These are phyloP conservation scores for Helichrysum umbraculigerum DNA, from an alignment of 129 eudicot species.

Conservation along the genomic window DNA sequence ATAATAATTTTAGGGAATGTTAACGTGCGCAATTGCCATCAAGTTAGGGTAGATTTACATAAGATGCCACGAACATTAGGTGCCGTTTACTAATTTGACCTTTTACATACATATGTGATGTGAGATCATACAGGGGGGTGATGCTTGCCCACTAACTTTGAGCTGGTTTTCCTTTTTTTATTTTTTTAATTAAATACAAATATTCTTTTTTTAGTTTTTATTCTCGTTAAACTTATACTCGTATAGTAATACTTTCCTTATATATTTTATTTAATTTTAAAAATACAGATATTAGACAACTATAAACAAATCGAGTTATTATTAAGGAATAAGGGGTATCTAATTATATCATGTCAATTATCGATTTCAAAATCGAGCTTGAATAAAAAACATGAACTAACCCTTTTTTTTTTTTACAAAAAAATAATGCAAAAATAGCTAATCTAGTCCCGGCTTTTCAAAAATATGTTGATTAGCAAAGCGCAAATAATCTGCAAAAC, in stretches of 20 bases:
- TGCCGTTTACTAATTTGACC: slow-evolving; percentile 42
- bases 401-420: too few species aligned
- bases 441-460: too few species aligned
- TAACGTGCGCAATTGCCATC: slow-evolving; percentile 22
- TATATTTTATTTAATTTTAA: too few species aligned
- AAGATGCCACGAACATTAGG: slow-evolving; percentile 27
- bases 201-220: too few species aligned
- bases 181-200: slow-evolving; percentile 1
- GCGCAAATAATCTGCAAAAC: too few species aligned
- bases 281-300: neutral
- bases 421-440: too few species aligned
- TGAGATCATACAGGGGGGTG: slow-evolving; percentile 34
- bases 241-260: too few species aligned
- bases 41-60: slow-evolving; percentile 6
- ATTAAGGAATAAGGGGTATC: too few species aligned
- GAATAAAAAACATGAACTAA: too few species aligned
- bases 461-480: too few species aligned
- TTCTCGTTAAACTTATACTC: too few species aligned
- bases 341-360: neutral
- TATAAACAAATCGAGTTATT: neutral
- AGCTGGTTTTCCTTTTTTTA: slow-evolving; percentile 36
- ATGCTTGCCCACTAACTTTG: slow-evolving; percentile 52
- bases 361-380: neutral
- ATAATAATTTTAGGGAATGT: neutral
- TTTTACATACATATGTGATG: slow-evolving; percentile 38